Evolutionary conservation across 441 rosid genomes (phyloP), one percentile per base, ranked within the genome.

Genomic region (Aquilaria agallochum): DNA sequence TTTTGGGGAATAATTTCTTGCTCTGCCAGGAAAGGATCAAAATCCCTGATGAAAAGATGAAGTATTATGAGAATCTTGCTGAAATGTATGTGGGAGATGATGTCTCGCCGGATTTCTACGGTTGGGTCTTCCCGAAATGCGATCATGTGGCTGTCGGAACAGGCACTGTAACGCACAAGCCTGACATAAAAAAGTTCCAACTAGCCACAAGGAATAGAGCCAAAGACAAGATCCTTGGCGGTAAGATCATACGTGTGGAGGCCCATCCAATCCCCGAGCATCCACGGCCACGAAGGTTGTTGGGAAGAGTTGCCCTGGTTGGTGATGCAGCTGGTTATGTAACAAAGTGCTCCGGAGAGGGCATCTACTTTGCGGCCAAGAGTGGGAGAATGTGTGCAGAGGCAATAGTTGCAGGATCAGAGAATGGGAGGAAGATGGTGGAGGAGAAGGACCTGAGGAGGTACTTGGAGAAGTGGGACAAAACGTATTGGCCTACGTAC

Each of bases 101-200:
- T 67, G 98, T 92, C 33, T 92, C 96, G 0, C 98, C 98, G 0
- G 96, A 90, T 71, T 90, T 92, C 71, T 90, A 92, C 49, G 94
- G 97, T 1, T 92, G 98, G 97, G 98, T 92, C 42, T 92, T 92
- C 84, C 98, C 98, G 30, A 92, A 90, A 69, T 90, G 88, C 9
- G 97, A 92, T 75, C 98, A 92, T 11, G 96, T 92, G 44, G 96
- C 96, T 10, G 98, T 92, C 7, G 98, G 98, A 58, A 90, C 98
- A 2, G 96, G 96, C 44, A 92, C 96, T 0, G 96, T 92, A 47
- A 88, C 96, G 14, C 92, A 90, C 85, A 93, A 93, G 73, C 84
- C 94, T 8, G 97, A 90, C 67, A 88, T 93, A 77, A 90, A 93
- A 78, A 90, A 86, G 81, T 93, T 90, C 74, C 98, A 90, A 72